These are phyloP conservation scores for Zangia roseola DNA, from an alignment of 768 basidiomycete genomes.

Conservation along the genomic window DNA sequence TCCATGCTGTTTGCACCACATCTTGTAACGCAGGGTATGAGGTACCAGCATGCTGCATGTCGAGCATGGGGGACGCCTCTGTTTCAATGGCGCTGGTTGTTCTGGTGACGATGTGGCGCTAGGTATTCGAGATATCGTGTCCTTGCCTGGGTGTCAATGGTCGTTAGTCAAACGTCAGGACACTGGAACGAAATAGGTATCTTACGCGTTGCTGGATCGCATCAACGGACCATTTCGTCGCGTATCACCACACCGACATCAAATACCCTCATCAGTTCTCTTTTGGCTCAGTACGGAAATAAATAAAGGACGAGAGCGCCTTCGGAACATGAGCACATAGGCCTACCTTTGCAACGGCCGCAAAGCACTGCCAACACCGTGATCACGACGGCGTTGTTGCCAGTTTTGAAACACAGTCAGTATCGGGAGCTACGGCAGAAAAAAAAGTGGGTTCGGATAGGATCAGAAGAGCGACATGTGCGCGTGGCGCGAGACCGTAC, in stretches of 20 bases:
- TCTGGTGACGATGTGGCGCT: background rate
- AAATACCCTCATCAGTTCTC: background rate
- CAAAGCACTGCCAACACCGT: background rate
- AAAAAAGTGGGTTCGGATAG: background rate
- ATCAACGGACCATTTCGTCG: background rate
- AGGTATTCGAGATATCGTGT: background rate
- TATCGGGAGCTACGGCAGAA: conserved; percentile 14
- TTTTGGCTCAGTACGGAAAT: too few species aligned
- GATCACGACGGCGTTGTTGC: background rate
- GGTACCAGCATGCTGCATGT: background rate
- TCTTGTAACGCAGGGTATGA: background rate
- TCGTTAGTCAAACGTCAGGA: too few species aligned
- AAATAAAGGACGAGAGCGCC: too few species aligned
- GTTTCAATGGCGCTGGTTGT: background rate
- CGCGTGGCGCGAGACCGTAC: background rate
- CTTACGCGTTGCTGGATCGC: background rate
- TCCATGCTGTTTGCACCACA: conserved; percentile 22
- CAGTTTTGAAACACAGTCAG: conserved; percentile 17
- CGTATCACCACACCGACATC: background rate
- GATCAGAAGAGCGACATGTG: background rate
- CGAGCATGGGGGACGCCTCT: background rate
- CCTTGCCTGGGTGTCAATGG: background rate
- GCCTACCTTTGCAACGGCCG: conserved; percentile 8
- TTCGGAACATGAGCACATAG: background rate
- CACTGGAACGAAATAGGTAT: too few species aligned